Conservation (phyloP, 768 basidiomycete genomes). For the Mycena kentingensis region DNA sequence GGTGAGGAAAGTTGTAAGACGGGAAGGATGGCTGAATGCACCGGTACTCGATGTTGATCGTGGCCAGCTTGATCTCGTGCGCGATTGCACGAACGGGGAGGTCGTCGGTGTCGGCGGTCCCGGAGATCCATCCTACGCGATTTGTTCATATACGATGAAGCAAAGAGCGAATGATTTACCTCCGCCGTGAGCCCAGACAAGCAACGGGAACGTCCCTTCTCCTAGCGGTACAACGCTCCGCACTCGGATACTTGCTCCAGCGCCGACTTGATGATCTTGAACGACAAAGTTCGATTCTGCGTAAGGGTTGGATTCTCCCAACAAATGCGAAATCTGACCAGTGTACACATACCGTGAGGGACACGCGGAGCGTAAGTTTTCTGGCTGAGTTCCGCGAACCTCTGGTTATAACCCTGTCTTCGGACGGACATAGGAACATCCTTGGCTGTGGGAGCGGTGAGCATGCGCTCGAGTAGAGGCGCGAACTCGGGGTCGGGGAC, state of each 20-base stretch:
- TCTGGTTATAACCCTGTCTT: background rate
- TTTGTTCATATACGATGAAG: no score
- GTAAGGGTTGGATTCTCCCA: no score
- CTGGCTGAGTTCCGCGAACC: background rate
- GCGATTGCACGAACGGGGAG: background rate
- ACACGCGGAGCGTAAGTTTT: no score
- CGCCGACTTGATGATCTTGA: background rate
- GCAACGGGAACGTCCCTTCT: background rate
- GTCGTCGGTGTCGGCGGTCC: background rate
- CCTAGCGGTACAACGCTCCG: background rate
- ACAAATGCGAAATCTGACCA: no score
- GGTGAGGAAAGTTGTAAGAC: background rate
- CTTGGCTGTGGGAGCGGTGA: background rate
- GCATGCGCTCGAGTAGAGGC: background rate
- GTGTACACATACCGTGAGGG: no score
- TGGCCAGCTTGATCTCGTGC: background rate
- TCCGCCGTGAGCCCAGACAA: background rate
- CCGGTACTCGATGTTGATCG: slow-evolving; percentile 1
- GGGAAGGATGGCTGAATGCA: background rate
- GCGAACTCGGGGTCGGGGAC: background rate
- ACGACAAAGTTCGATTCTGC: background rate
- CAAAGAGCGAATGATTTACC: background rate
- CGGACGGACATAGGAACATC: no score
- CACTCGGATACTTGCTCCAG: background rate
- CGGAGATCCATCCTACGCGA: background rate